Conservation (phyloP, 257 asterid genomes). For the Lavandula angustifolia region DNA sequence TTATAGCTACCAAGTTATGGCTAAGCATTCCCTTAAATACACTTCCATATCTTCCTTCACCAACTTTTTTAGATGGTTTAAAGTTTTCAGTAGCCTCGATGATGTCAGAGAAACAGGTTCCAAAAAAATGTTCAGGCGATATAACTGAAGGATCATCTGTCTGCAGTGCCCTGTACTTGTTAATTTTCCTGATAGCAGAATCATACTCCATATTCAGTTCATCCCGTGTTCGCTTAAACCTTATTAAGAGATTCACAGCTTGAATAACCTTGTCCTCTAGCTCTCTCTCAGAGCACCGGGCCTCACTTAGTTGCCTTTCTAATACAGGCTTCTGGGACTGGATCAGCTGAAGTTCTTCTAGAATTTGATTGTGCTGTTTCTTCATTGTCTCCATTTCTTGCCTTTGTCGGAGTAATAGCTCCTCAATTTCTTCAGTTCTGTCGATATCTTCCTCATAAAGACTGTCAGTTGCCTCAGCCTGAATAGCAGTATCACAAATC, state of each 20-base stretch:
- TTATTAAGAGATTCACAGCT: constrained; percentile 78
- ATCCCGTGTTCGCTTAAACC: constrained; percentile 74
- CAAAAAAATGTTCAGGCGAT: constrained; percentile 48
- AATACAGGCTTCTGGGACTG: constrained; percentile 55
- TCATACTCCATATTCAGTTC: constrained; percentile 63
- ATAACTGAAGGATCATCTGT: constrained; percentile 43
- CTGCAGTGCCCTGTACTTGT: constrained; percentile 44
- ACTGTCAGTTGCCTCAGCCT: constrained; percentile 65
- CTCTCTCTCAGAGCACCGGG: constrained; percentile 64
- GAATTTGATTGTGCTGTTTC: constrained; percentile 43
- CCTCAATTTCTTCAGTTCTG: constrained; percentile 53
- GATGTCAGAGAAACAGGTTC: constrained; percentile 66
- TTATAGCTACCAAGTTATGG: constrained; percentile 72
- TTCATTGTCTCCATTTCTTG: constrained; percentile 59
- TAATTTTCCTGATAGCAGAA: constrained; percentile 53
- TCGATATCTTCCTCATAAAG: constrained; percentile 48
- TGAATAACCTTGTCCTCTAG: constrained; percentile 84
- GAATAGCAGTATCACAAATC: constrained; percentile 31
- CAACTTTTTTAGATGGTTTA: constrained; percentile 71
- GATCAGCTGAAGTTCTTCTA: constrained; percentile 52
- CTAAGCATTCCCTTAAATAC: constrained; percentile 72
- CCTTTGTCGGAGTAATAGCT: constrained; percentile 44
- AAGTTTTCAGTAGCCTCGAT: constrained; percentile 77
- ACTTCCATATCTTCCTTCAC: constrained; percentile 79
- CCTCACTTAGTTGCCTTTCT: constrained; percentile 59